Conservation (phyloP, 495 filamentous ascomycete species). For the Podospora australis region DNA sequence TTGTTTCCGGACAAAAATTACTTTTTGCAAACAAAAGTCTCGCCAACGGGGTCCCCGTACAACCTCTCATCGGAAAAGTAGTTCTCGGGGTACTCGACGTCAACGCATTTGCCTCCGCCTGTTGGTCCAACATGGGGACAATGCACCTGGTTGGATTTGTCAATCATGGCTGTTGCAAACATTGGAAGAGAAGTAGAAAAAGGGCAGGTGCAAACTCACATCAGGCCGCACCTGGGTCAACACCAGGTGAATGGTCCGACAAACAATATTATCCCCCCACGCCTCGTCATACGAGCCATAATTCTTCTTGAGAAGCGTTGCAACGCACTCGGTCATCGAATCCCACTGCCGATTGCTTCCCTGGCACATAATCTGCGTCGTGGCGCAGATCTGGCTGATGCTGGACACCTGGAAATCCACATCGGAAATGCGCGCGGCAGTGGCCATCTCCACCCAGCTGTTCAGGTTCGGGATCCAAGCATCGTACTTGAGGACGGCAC, state of each 20-base stretch:
- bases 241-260: conserved; percentile 33
- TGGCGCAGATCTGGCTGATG: conserved; percentile 25
- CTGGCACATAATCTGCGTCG: conserved; percentile 25
- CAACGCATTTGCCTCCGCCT: conserved; percentile 35
- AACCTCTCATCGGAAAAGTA: conserved; percentile 30
- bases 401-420: conserved; percentile 17
- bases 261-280: conserved; percentile 37
- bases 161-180: not conserved
- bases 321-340: conserved; percentile 22
- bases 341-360: conserved; percentile 30
- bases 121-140: conserved; percentile 36
- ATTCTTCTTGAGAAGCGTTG: conserved; percentile 17
- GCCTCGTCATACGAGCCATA: conserved; percentile 36
- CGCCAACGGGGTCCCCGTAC: conserved; percentile 25
- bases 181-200: not conserved
- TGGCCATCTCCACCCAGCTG: conserved; percentile 20
- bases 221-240: conserved; percentile 31
- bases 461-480: conserved; percentile 34
- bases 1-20: too few relatives aligned
- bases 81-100: conserved; percentile 20
- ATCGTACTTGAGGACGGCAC: conserved; percentile 32
- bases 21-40: conserved; percentile 31
- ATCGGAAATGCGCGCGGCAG: conserved; percentile 16
- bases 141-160: conserved; percentile 23
- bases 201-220: too few relatives aligned